phyloP scores from a whole-genome alignment of 139 green algal species.

The Chlorella sorokiniana region DNA sequence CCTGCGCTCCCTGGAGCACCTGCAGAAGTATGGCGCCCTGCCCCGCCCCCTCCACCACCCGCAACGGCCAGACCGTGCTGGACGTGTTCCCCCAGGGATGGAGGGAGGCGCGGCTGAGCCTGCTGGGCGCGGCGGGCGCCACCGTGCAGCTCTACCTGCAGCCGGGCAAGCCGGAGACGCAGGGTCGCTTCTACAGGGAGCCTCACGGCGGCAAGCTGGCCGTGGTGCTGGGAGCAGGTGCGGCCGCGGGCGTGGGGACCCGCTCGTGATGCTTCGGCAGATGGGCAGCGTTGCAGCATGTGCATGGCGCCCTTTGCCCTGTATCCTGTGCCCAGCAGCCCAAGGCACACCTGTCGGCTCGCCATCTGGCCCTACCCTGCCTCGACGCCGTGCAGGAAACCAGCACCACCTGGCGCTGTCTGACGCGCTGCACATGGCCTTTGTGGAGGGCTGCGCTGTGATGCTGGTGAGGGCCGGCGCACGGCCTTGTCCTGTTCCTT shows the following conservation, averaged over 20 bases:
- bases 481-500: no score
- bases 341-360: not conserved
- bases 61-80: slow-evolving; percentile 13
- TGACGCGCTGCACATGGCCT: slow-evolving; percentile 71
- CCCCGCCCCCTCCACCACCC: not conserved
- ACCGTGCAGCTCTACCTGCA: slow-evolving; percentile 22
- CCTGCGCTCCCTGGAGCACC: slow-evolving; percentile 5
- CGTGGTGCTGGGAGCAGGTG: slow-evolving; percentile 16
- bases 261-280: no score
- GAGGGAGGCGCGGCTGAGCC: not conserved
- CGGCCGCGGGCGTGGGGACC: not conserved
- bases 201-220: slow-evolving; percentile 20
- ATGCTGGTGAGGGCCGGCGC: no score
- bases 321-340: not conserved
- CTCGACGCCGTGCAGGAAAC: slow-evolving; percentile 60
- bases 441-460: slow-evolving; percentile 71
- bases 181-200: slow-evolving; percentile 25
- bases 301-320: no score
- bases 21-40: not conserved
- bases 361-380: not conserved
- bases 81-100: slow-evolving; percentile 7
- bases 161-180: slow-evolving; percentile 2
- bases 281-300: no score
- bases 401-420: slow-evolving; percentile 52
- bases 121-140: slow-evolving; percentile 7